Evolutionary conservation across 495 filamentous ascomycete genomes (phyloP).

Genomic region (Xanthoparmelia taractica): DNA sequence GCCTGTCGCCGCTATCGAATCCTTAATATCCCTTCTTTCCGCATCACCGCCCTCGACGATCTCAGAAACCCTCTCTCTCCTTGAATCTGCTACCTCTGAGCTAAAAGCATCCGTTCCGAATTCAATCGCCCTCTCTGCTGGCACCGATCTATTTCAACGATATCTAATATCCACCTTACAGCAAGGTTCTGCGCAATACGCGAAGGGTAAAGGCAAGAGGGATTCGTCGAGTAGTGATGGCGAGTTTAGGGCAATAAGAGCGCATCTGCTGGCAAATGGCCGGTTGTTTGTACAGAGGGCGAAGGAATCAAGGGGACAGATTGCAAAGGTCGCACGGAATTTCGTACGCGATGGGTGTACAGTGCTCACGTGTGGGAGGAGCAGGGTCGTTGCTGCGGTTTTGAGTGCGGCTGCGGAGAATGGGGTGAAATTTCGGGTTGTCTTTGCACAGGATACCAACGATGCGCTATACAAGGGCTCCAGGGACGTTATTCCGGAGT

Average conservation of each 20-base stretch:
- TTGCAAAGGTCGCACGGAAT: conserved; percentile 67
- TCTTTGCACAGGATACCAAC: conserved; percentile 55
- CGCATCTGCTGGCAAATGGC: conserved; percentile 75
- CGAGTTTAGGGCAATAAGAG: conserved; percentile 74
- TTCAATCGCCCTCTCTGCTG: conserved; percentile 80
- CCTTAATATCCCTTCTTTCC: conserved; percentile 75
- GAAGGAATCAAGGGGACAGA: conserved; percentile 74
- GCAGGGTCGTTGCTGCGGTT: conserved; percentile 71
- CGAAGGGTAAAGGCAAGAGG: conserved; percentile 15
- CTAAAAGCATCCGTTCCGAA: conserved; percentile 73
- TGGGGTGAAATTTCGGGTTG: conserved; percentile 68
- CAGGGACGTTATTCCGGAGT: conserved; percentile 53
- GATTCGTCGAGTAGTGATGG: conserved; percentile 39
- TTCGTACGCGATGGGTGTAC: conserved; percentile 70
- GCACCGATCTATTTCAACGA: conserved; percentile 91
- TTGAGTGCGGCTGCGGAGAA: conserved; percentile 64
- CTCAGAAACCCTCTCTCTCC: conserved; percentile 82
- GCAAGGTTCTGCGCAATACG: conserved; percentile 30
- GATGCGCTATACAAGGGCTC: conserved; percentile 32
- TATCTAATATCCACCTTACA: conserved; percentile 73
- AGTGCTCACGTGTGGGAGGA: conserved; percentile 82
- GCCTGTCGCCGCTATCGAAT: conserved; percentile 92
- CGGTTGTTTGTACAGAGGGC: conserved; percentile 78
- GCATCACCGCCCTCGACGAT: conserved; percentile 71
- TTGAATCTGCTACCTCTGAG: conserved; percentile 62